phyloP scores from a whole-genome alignment of 163 green algal species.

The Prototheca stagnorum region DNA sequence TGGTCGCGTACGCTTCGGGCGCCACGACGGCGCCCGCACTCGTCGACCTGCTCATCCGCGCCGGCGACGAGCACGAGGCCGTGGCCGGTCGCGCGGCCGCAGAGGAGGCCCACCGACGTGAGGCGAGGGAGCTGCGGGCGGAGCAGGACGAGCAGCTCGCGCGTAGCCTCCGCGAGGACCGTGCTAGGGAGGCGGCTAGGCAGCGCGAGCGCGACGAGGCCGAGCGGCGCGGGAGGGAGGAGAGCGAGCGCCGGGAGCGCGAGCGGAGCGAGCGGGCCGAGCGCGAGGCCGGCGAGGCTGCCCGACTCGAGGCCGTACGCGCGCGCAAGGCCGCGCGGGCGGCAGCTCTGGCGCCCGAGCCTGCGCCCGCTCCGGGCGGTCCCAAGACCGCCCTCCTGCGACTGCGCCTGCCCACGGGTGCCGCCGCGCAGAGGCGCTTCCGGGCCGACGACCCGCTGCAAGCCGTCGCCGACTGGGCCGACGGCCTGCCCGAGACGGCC shows the following conservation, averaged over 20 bases:
- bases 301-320: too few species aligned
- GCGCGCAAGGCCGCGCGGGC: conserved; percentile 8
- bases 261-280: background rate
- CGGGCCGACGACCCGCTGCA: conserved; percentile 10
- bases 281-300: background rate
- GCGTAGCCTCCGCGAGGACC: too few species aligned
- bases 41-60: too few species aligned
- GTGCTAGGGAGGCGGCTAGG: conserved; percentile 2
- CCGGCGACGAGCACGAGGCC: too few species aligned
- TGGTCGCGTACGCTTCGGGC: too few species aligned
- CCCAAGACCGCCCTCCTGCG: conserved; percentile 11
- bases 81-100: too few species aligned
- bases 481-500: conserved; percentile 10
- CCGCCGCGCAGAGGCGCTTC: conserved; percentile 27
- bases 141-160: too few species aligned
- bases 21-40: too few species aligned
- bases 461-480: conserved; percentile 25
- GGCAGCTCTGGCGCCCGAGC: conserved; percentile 11
- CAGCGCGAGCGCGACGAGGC: background rate
- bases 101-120: too few species aligned
- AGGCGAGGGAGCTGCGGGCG: too few species aligned
- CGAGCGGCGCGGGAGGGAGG: background rate
- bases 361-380: conserved; percentile 1
- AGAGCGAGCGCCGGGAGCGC: conserved; percentile 7
- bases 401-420: conserved; percentile 25